Conservation (phyloP, 208 protist species). For the Trypanosoma vivax region DNA sequence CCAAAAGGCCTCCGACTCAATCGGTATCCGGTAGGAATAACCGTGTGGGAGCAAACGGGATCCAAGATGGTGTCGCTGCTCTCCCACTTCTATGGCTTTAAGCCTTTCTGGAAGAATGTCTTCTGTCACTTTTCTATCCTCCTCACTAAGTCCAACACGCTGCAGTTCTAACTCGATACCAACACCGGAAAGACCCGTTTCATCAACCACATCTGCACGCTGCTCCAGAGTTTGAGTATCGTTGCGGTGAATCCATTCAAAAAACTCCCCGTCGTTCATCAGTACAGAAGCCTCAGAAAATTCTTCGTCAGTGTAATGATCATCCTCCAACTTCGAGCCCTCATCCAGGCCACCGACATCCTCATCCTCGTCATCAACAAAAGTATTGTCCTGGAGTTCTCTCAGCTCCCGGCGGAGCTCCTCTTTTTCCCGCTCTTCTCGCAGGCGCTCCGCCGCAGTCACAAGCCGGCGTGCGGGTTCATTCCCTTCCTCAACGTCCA, state of each 20-base stretch:
- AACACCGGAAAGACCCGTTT: not conserved
- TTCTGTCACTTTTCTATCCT: conserved; percentile 28
- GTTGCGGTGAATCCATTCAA: conserved; percentile 63
- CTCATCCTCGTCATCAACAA: conserved; percentile 17
- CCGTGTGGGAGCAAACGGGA: conserved; percentile 37
- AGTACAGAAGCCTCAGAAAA: conserved; percentile 22
- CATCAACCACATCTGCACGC: conserved; percentile 4
- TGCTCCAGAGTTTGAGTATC: conserved; percentile 14
- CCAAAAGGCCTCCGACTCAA: conserved; percentile 76
- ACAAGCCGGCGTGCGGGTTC: conserved; percentile 20
- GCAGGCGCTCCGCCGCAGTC: conserved; percentile 52
- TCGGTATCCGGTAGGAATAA: conserved; percentile 43
- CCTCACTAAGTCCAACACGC: conserved; percentile 48
- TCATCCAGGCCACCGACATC: conserved; percentile 13
- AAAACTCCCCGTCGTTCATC: conserved; percentile 44
- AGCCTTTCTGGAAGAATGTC: conserved; percentile 64
- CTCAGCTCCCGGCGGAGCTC: conserved; percentile 40
- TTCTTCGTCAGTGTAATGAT: conserved; percentile 25
- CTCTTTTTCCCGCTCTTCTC: conserved; percentile 34
- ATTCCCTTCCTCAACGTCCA: conserved; percentile 10
- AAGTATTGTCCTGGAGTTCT: conserved; percentile 37
- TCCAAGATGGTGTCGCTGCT: conserved; percentile 33
- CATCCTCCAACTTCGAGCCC: conserved; percentile 26
- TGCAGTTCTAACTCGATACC: conserved; percentile 68
- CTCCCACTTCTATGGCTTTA: conserved; percentile 28